These are phyloP conservation scores for Colletotrichum chlorophyti DNA, from an alignment of 2,329 filamentous ascomycete species.

Conservation along the genomic window DNA sequence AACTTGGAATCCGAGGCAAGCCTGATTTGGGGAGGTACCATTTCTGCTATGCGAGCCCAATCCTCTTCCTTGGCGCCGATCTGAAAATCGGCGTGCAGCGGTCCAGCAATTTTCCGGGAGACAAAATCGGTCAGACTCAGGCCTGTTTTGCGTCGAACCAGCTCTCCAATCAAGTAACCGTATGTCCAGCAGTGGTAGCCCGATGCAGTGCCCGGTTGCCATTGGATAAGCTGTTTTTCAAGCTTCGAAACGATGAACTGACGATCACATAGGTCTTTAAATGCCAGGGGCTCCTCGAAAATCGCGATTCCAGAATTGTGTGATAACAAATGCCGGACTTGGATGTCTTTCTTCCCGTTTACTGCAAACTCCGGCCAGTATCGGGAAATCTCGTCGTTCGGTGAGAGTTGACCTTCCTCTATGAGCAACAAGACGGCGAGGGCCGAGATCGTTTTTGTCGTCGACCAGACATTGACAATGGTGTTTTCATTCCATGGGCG, in stretches of 20 bases:
- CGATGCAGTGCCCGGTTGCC: constrained; percentile 48
- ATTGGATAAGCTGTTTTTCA: constrained; percentile 48
- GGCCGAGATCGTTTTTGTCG: constrained; percentile 44
- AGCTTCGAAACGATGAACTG: constrained; percentile 40
- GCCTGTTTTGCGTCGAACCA: constrained; percentile 48
- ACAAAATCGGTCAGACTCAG: constrained; percentile 49
- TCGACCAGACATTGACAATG: constrained; percentile 47
- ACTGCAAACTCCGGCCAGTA: constrained; percentile 55
- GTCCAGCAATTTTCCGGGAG: constrained; percentile 42
- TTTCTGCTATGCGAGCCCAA: constrained; percentile 45
- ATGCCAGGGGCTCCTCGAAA: constrained; percentile 39
- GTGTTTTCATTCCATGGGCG: constrained; percentile 47
- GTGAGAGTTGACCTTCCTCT: constrained; percentile 44
- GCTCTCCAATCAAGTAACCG: constrained; percentile 50
- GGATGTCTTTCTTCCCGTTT: constrained; percentile 47
- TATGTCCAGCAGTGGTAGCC: constrained; percentile 49
- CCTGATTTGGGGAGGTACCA: constrained; percentile 35
- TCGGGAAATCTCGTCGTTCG: constrained; percentile 43
- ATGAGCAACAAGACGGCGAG: constrained; percentile 47
- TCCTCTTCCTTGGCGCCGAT: constrained; percentile 50
- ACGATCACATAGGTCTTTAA: constrained; percentile 42
- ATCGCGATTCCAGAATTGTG: constrained; percentile 46
- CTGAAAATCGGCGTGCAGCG: constrained; percentile 53
- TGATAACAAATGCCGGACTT: constrained; percentile 47
- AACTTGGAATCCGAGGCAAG: constrained; percentile 20